phyloP scores from a whole-genome alignment of 768 basidiomycete genomes.

The Mrakia blollopis region DNA sequence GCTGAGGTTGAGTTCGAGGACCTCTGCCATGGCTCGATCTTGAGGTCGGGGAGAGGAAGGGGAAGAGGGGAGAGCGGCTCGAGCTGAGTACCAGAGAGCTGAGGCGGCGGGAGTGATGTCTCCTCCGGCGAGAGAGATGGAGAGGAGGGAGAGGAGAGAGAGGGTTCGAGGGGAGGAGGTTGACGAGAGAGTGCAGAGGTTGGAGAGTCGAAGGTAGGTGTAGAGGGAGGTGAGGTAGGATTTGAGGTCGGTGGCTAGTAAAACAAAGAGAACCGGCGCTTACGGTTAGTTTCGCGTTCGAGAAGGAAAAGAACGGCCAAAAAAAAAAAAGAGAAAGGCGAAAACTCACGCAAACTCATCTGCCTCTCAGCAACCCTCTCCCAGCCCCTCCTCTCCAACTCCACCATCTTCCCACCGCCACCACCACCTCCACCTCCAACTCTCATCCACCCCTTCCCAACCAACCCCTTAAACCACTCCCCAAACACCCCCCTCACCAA shows the following conservation, averaged over 20 bases:
- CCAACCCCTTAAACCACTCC: not conserved
- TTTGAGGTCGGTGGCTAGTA: conserved; percentile 7
- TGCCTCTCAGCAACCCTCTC: not conserved
- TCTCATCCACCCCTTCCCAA: not conserved
- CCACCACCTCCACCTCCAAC: not conserved
- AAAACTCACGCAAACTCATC: conserved; percentile 8
- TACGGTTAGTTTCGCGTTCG: too few species aligned
- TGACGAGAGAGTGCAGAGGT: not conserved
- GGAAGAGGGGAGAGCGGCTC: not conserved
- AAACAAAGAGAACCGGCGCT: too few species aligned
- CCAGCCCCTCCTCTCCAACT: conserved; percentile 7
- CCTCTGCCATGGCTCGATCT: conserved; percentile 4
- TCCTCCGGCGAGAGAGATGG: conserved; percentile 21
- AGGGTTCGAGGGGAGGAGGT: not conserved
- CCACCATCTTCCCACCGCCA: not conserved
- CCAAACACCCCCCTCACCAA: not conserved
- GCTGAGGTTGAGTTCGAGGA: conserved; percentile 5
- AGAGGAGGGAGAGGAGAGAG: conserved; percentile 12
- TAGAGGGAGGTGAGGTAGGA: conserved; percentile 12
- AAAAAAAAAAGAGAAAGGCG: too few species aligned
- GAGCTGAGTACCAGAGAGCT: conserved; percentile 14
- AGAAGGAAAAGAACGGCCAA: not conserved
- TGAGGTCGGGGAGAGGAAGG: too few species aligned
- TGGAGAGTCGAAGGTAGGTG: conserved; percentile 15
- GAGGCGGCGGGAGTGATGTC: not conserved